Evolutionary conservation across 129 eudicot genomes (phyloP).

Genomic region (Deinandra increscens): DNA sequence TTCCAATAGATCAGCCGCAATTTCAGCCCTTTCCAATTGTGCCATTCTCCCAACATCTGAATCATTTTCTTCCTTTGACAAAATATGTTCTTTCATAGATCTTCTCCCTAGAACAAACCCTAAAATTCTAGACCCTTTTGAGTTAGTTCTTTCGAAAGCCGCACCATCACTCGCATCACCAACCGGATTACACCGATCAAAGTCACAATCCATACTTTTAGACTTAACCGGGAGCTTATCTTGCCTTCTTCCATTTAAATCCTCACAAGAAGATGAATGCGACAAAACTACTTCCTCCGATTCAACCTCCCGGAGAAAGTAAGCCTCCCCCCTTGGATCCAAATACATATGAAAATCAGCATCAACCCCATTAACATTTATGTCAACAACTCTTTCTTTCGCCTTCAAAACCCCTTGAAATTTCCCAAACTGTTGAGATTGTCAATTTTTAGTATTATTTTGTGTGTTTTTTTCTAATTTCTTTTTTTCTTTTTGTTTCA

Average conservation of each 20-base stretch:
- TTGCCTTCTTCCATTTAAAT: constrained; percentile 31
- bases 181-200: constrained; percentile 32
- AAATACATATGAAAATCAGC: constrained; percentile 78
- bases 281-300: constrained; percentile 47
- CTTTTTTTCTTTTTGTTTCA: constrained; percentile 80
- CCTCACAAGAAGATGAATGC: constrained; percentile 60
- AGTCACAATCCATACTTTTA: constrained; percentile 52
- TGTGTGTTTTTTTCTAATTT: no score
- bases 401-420: constrained; percentile 96
- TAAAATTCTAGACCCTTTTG: constrained; percentile 52
- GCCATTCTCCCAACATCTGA: constrained; percentile 37
- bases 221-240: constrained; percentile 46
- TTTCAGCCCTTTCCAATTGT: constrained; percentile 77
- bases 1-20: constrained; percentile 94
- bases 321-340: constrained; percentile 84
- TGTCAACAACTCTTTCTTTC: constrained; percentile 64
- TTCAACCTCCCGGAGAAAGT: constrained; percentile 67
- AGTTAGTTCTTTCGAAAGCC: constrained; percentile 35
- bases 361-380: constrained; percentile 82
- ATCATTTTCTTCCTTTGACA: constrained; percentile 30
- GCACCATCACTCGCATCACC: constrained; percentile 41
- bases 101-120: constrained; percentile 71
- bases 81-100: constrained; percentile 41
- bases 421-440: constrained; percentile 80
- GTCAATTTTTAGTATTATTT: no score